Conservation (phyloP, 176 grass and related monocot species). For the Neostapfia colusana region DNA sequence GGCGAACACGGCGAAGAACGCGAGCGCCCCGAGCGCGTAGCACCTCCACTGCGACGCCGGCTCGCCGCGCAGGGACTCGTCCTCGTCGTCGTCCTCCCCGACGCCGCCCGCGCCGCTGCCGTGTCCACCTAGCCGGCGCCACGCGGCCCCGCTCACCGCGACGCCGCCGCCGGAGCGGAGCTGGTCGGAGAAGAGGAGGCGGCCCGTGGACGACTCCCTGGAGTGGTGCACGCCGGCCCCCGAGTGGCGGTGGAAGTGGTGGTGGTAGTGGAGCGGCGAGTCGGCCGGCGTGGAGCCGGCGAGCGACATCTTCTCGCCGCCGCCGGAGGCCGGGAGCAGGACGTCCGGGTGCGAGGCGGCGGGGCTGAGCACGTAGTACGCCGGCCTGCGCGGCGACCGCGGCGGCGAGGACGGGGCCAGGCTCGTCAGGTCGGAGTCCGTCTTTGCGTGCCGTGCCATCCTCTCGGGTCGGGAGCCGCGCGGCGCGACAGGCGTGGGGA, state of each 20-base stretch:
- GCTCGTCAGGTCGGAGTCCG: constrained; percentile 93
- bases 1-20: constrained; percentile 71
- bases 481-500: constrained; percentile 35
- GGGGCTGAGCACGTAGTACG: constrained; percentile 95
- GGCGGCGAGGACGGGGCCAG: constrained; percentile 86
- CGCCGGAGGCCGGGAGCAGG: constrained; percentile 33
- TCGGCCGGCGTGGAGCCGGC: constrained; percentile 70
- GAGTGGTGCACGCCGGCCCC: constrained; percentile 74
- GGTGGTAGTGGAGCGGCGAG: constrained; percentile 74
- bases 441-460: constrained; percentile 83
- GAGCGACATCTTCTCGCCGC: constrained; percentile 63
- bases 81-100: constrained; percentile 36
- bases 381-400: constrained; percentile 64
- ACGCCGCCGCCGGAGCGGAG: constrained; percentile 41
- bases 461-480: constrained; percentile 19
- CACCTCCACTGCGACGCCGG: constrained; percentile 45
- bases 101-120: constrained; percentile 39
- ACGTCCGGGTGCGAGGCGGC: constrained; percentile 60
- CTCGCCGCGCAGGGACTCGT: background rate
- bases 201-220: constrained; percentile 77
- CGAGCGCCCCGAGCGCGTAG: constrained; percentile 62
- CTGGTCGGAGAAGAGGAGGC: constrained; percentile 72
- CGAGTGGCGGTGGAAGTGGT: constrained; percentile 50
- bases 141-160: constrained; percentile 26
- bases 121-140: constrained; percentile 45